Base-by-base conservation (phyloP, 768 basidiomycete genomes). In the Harrya chromipes region DNA sequence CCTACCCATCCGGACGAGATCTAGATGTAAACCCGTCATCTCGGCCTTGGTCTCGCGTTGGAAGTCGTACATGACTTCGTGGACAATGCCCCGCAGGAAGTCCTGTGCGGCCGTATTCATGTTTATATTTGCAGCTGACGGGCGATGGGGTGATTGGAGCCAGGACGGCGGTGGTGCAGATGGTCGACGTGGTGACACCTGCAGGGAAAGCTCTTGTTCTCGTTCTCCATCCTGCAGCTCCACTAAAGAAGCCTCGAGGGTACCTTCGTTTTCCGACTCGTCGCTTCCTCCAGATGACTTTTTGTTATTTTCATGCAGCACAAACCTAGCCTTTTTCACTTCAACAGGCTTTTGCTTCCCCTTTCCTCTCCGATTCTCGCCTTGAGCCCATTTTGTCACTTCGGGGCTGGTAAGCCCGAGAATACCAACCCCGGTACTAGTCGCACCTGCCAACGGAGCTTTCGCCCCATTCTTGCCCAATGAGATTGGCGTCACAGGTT, bases 1-100 rank as follows among this genome's bases (percentile, higher is more conserved):
- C 29, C 83, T 69, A 2, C 86, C 84, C 82, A 88, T 83, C 48
- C 79, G 74, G 31, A 90, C 71, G 49, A 89, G 60, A 60, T 90
- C 87, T 52, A 90, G 59, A 66, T 90, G 88, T 48, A 90, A 69
- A 2, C 84, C 85, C 63, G 79, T 76, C 76, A 89, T 80, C 72
- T 88, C 83, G n/a, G 78, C 73, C 58, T 78, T 76, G 20, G 80
- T 82, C 63, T 89, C 85, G 54, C 75, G 73, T 62, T 83, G 84
- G 59, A 80, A 85, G 54, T 90, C 87, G 54, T 75, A 79, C 81
- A 90, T 81, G 50, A 81, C 83, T 47, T 89, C 87, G 39, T 77
- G 75, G 44, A 90, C 78, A 46, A 87, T 80, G 20, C 74, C 74
- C 47, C 80, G 78, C 51, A 90, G 64, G 23, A 88, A 72, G 35